Conservation (phyloP, 345 rosid genomes). For the Heritiera fomes region DNA sequence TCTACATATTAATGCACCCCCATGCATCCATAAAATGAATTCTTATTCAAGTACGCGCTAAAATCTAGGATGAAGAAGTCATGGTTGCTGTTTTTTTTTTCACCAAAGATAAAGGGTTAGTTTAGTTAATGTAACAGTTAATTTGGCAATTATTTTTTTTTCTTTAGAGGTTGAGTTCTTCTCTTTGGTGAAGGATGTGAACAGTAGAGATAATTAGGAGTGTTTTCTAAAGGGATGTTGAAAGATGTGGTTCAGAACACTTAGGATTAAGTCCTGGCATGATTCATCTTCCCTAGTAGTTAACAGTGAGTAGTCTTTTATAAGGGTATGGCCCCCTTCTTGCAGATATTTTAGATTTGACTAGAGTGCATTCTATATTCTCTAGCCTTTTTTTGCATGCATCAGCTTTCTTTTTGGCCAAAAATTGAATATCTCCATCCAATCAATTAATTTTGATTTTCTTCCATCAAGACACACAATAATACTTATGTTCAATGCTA, state of each 20-base stretch:
- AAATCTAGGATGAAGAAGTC: background rate
- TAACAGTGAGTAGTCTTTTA: background rate
- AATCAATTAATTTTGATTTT: background rate
- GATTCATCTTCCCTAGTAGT: background rate
- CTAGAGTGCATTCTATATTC: background rate
- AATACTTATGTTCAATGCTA: background rate
- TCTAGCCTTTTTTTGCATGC: background rate
- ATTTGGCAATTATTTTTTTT: background rate
- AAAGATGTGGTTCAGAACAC: background rate
- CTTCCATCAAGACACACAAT: background rate
- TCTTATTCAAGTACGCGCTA: background rate
- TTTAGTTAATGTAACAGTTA: background rate
- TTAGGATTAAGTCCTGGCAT: background rate
- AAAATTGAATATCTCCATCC: background rate
- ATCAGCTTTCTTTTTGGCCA: slow-evolving; percentile 2
- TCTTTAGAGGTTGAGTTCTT: background rate
- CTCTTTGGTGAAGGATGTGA: background rate
- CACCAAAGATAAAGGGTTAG: background rate
- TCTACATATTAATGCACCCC: background rate
- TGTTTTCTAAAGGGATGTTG: background rate
- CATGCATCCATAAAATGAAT: background rate
- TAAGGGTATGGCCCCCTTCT: background rate
- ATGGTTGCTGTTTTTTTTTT: too few species aligned
- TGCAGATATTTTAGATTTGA: background rate
- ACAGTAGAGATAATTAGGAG: background rate